Evolutionary conservation across 768 basidiomycete species (phyloP).

Genomic region (Mycena maculata): DNA sequence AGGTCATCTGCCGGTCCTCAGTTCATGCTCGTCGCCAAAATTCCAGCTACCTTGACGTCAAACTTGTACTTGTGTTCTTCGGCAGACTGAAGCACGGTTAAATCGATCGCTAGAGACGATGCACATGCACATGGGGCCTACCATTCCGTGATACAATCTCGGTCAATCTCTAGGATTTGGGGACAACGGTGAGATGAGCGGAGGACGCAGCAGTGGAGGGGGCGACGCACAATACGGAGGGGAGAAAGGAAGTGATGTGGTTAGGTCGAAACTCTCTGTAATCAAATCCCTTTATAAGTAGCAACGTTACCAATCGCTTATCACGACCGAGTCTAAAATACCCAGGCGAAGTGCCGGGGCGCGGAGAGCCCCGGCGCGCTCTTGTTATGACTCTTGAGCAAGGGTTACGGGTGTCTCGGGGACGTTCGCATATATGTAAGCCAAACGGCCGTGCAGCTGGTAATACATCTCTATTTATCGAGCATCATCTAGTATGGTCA

Average conservation of each 20-base stretch:
- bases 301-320: not conserved
- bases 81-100: not conserved
- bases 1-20: constrained; percentile 74
- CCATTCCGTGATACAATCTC: constrained; percentile 14
- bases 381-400: no score
- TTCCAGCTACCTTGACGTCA: constrained; percentile 76
- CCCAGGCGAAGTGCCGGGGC: no score
- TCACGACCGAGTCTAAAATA: no score
- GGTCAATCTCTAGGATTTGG: not conserved
- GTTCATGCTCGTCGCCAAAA: not conserved
- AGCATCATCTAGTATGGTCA: constrained; percentile 35
- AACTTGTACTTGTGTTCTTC: constrained; percentile 77
- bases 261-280: not conserved
- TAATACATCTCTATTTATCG: constrained; percentile 24
- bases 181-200: not conserved
- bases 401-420: not conserved
- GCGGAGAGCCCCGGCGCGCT: no score
- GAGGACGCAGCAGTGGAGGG: not conserved
- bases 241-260: not conserved
- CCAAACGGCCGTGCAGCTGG: no score
- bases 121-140: not conserved
- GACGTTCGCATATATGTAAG: no score
- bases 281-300: constrained; percentile 2
- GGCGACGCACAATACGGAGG: not conserved
- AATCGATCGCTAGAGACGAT: not conserved